Conservation (phyloP, 768 basidiomycete species). For the Dictyophora rubrovolvata region DNA sequence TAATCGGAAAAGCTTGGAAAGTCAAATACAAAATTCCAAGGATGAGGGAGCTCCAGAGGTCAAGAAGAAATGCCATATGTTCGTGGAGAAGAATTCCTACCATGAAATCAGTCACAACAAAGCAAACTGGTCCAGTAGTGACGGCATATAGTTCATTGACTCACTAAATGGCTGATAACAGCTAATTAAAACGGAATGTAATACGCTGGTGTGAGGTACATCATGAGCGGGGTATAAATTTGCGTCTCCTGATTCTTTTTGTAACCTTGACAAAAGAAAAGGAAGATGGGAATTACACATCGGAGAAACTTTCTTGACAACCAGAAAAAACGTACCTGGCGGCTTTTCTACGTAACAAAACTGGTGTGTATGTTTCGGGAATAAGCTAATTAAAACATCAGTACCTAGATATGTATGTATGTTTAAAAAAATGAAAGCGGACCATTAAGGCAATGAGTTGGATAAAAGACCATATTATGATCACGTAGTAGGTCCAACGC, state of each 20-base stretch:
- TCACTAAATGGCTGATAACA: slow-evolving; percentile 65
- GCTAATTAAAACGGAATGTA: slow-evolving; percentile 41
- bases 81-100: slow-evolving; percentile 55
- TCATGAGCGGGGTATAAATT: slow-evolving; percentile 55
- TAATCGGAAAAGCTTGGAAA: slow-evolving; percentile 49
- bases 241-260: slow-evolving; percentile 43
- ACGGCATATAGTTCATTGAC: slow-evolving; percentile 18
- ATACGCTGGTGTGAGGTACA: slow-evolving; percentile 32
- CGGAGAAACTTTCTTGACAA: neutral
- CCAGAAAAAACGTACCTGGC: slow-evolving; percentile 26
- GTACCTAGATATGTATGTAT: neutral
- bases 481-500: slow-evolving; percentile 71
- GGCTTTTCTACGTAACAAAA: slow-evolving; percentile 53
- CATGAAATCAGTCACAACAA: neutral
- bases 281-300: neutral
- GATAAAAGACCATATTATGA: slow-evolving; percentile 58
- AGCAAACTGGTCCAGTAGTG: neutral
- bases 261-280: slow-evolving; percentile 28
- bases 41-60: slow-evolving; percentile 45
- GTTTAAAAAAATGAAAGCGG: slow-evolving; percentile 11
- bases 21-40: slow-evolving; percentile 39
- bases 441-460: slow-evolving; percentile 46
- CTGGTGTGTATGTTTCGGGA: slow-evolving; percentile 62
- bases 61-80: slow-evolving; percentile 65
- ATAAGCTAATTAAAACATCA: slow-evolving; percentile 36